Percentiles rank a stretch among this genome's conserved stretches.
Evolutionary conservation across 768 basidiomycete genomes (phyloP).

Genomic region (Sarcodon aspratus): DNA sequence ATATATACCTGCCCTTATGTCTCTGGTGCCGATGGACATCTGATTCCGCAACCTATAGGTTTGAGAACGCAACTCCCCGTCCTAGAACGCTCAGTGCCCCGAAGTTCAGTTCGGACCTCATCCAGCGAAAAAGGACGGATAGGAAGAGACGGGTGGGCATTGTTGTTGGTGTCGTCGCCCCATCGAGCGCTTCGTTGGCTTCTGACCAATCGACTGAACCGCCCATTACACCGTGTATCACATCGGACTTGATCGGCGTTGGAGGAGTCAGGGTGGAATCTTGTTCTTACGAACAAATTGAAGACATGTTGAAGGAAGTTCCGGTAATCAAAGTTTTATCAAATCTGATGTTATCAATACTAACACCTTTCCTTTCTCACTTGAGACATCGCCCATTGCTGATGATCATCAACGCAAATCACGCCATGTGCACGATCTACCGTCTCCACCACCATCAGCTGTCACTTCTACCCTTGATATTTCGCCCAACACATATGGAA

Average conservation of each 20-base stretch:
- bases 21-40: background rate
- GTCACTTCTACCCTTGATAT: too few relatives aligned
- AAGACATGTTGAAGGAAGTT: background rate
- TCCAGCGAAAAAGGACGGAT: background rate
- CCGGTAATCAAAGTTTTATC: background rate
- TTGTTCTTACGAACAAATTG: background rate
- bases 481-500: too few relatives aligned
- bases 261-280: background rate
- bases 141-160: background rate
- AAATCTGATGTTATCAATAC: background rate
- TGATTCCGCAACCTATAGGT: background rate
- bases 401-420: too few relatives aligned
- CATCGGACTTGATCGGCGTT: background rate
- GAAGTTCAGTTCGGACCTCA: background rate
- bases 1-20: background rate
- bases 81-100: background rate
- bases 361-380: background rate
- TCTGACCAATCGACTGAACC: background rate
- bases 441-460: too few relatives aligned
- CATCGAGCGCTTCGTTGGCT: background rate
- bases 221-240: background rate
- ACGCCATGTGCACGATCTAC: too few relatives aligned
- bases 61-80: background rate
- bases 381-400: background rate
- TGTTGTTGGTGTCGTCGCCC: background rate